Evolutionary conservation across 306 rosid species (phyloP).

Genomic region (Quercus berberidifolia): DNA sequence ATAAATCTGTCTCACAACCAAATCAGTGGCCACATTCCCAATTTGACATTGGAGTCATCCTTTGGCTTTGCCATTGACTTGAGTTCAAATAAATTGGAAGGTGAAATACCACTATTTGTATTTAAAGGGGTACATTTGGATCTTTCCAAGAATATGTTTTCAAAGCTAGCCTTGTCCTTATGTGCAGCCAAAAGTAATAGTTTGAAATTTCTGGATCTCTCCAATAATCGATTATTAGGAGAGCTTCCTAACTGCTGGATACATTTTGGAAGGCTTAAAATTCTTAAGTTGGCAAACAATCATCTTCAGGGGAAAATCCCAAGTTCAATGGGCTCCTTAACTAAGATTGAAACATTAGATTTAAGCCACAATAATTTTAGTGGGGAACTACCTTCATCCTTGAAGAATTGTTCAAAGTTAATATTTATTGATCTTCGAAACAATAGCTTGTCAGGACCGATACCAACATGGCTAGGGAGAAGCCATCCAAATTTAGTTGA

Average conservation of each 20-base stretch:
- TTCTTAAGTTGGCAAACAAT: background rate
- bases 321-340: background rate
- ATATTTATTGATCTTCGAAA: background rate
- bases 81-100: background rate
- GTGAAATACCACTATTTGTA: background rate
- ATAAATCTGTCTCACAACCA: background rate
- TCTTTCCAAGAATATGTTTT: background rate
- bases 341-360: background rate
- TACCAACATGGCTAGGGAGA: constrained; percentile 11
- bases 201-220: accelerated
- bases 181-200: background rate
- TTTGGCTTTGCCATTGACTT: background rate
- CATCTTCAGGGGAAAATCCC: constrained; percentile 1
- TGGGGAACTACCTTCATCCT: background rate
- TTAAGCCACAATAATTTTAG: background rate
- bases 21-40: background rate
- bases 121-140: accelerated
- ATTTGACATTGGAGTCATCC: background rate
- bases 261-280: background rate
- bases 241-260: background rate
- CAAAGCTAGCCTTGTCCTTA: background rate
- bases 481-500: background rate
- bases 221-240: background rate
- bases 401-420: background rate
- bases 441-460: background rate